Percentiles rank a stretch among this genome's conserved stretches.
Conservation (phyloP, 2,329 filamentous ascomycete species). For the Sporothrix schenckii region DNA sequence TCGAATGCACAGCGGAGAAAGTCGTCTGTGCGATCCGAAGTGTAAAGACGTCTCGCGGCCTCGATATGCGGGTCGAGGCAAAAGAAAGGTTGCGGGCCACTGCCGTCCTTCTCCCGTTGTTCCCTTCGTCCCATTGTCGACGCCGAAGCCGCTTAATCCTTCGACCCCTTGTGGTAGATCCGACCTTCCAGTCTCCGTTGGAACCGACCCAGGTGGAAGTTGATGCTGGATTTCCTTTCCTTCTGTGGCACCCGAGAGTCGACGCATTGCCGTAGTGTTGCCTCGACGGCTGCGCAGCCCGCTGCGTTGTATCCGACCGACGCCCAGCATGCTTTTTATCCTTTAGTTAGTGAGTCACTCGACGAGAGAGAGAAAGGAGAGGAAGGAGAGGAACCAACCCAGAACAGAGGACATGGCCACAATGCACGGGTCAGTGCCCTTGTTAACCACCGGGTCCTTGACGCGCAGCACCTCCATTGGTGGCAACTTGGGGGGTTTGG, state of each 20-base stretch:
- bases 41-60: too few species aligned
- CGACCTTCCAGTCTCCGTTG: slow-evolving; percentile 65
- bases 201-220: slow-evolving; percentile 85
- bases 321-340: slow-evolving; percentile 75
- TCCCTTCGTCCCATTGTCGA: neutral
- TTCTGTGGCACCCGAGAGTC: slow-evolving; percentile 66
- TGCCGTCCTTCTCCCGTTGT: neutral
- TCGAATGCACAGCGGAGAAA: neutral
- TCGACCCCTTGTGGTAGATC: slow-evolving; percentile 53
- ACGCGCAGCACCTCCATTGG: slow-evolving; percentile 60
- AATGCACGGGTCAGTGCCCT: slow-evolving; percentile 57
- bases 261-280: slow-evolving; percentile 71
- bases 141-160: slow-evolving; percentile 32
- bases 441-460: slow-evolving; percentile 53
- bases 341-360: neutral
- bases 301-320: slow-evolving; percentile 69
- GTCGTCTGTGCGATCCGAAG: neutral
- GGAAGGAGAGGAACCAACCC: slow-evolving; percentile 45
- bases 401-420: slow-evolving; percentile 61
- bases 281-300: slow-evolving; percentile 63
- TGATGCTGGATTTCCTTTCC: slow-evolving; percentile 73
- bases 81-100: neutral
- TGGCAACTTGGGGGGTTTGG: slow-evolving; percentile 60
- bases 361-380: neutral
- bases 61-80: neutral